Conservation (phyloP, 176 grass and related monocot genomes). For the Rhipidocladum racemiflorum region DNA sequence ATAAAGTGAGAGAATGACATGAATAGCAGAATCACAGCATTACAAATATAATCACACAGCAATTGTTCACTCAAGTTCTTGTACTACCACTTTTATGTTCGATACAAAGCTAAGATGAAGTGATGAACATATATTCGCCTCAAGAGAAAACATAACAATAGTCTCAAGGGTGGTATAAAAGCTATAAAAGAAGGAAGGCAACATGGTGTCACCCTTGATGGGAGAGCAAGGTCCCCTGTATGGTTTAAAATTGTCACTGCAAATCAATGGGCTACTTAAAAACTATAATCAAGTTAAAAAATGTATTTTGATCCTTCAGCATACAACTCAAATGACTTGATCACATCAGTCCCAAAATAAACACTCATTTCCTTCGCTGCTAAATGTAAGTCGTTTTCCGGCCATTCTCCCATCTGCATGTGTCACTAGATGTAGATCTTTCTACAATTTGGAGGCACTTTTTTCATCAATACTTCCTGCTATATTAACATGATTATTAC, state of each 20-base stretch:
- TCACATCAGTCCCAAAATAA: neutral
- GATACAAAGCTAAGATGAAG: neutral
- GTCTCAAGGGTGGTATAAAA: neutral
- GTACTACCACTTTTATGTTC: neutral
- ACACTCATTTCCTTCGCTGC: neutral
- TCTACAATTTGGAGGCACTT: neutral
- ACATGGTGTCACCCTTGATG: neutral
- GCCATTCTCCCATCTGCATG: neutral
- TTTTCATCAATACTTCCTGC: neutral
- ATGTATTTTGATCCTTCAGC: neutral
- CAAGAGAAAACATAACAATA: neutral
- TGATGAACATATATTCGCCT: neutral
- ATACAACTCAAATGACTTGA: neutral
- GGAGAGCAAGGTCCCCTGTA: neutral
- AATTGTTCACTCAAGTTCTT: neutral
- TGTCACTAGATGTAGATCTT: neutral
- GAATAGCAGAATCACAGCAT: conserved; percentile 12
- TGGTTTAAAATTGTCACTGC: neutral
- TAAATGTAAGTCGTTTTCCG: conserved; percentile 11
- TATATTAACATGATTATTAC: neutral
- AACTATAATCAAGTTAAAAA: neutral
- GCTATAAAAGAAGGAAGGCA: neutral
- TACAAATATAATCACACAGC: neutral
- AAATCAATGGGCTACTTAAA: conserved; percentile 1
- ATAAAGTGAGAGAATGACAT: conserved; percentile 27